A percentile compares a stretch with the other conserved stretches of the same genome.
phyloP scores from a whole-genome alignment of 2,329 filamentous ascomycete species.

The Aureobasidium sp. region DNA sequence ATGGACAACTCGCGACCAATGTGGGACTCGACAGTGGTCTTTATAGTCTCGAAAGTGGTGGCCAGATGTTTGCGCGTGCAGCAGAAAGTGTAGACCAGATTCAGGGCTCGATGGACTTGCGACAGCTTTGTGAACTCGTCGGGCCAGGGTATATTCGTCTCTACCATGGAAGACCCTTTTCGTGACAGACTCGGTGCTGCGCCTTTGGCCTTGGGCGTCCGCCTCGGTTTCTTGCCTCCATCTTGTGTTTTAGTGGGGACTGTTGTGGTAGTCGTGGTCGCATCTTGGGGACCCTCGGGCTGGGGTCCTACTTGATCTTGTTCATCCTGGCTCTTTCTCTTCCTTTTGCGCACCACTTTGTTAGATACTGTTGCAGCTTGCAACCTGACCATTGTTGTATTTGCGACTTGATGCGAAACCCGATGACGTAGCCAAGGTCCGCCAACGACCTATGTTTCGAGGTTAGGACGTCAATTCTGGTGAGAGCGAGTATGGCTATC shows the following conservation, averaged over 20 bases:
- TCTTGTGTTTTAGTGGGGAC: conserved; percentile 52
- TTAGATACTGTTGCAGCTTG: conserved; percentile 44
- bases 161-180: conserved; percentile 45
- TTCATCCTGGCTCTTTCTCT: conserved; percentile 24
- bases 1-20: conserved; percentile 62
- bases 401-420: neutral
- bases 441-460: neutral
- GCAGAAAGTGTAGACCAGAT: conserved; percentile 91
- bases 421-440: conserved; percentile 1
- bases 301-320: conserved; percentile 16
- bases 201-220: conserved; percentile 34
- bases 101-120: conserved; percentile 75
- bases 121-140: conserved; percentile 64
- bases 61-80: conserved; percentile 85
- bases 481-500: neutral
- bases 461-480: neutral
- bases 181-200: conserved; percentile 28
- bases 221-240: conserved; percentile 46
- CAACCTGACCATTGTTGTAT: conserved; percentile 36
- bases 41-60: conserved; percentile 87
- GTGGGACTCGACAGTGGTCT: conserved; percentile 74
- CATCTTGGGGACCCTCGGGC: conserved; percentile 11
- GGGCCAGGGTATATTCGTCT: conserved; percentile 61
- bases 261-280: conserved; percentile 32
- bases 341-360: conserved; percentile 40